A percentile compares a stretch with the other conserved stretches of the same genome.
These are phyloP conservation scores for Phytomonas francai DNA, from an alignment of 208 protist genomes.

Conservation along the genomic window DNA sequence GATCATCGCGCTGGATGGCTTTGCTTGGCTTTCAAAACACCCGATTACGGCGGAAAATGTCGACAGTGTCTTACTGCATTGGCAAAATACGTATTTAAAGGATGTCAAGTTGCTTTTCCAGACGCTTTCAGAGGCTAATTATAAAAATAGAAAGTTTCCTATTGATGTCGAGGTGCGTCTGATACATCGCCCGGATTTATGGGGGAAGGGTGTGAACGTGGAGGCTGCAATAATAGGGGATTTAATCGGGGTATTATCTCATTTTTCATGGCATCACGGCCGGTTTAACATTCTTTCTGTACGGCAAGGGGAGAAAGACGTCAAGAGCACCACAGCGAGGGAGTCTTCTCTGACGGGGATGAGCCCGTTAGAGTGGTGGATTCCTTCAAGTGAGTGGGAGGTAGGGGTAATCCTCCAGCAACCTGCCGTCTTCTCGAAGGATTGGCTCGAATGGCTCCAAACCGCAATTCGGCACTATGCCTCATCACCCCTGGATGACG, in stretches of 20 bases:
- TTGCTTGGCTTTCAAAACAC: no score
- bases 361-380: no score
- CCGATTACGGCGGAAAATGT: no score
- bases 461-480: slow-evolving; percentile 25
- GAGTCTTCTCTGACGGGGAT: no score
- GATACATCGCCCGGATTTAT: slow-evolving; percentile 3
- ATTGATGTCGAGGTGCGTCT: slow-evolving; percentile 37
- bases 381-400: slow-evolving; percentile 23
- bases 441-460: slow-evolving; percentile 50
- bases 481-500: neutral
- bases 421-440: slow-evolving; percentile 22
- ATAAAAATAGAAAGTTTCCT: slow-evolving; percentile 16
- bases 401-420: slow-evolving; percentile 51
- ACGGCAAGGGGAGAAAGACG: slow-evolving; percentile 9
- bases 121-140: slow-evolving; percentile 24
- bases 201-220: no score
- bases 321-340: no score
- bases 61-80: no score
- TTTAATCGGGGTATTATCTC: slow-evolving; percentile 9
- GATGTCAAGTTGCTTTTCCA: slow-evolving; percentile 13
- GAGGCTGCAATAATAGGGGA: no score
- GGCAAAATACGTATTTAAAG: no score
- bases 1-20: slow-evolving; percentile 12
- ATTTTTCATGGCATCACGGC: slow-evolving; percentile 33
- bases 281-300: slow-evolving; percentile 26